Evolutionary conservation across 345 rosid genomes (phyloP).

Genomic region (Xanthoceras sorbifolium): DNA sequence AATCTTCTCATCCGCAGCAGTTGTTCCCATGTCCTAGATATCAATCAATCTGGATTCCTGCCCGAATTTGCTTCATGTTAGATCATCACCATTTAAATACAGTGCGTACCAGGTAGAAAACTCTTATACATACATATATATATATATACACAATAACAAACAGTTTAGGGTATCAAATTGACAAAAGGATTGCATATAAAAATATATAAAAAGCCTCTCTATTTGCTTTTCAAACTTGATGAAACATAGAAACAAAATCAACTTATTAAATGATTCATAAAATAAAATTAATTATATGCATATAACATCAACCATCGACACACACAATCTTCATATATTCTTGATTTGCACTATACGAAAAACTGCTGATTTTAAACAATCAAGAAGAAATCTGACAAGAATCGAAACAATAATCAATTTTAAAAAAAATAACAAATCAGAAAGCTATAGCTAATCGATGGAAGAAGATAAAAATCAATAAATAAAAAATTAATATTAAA

Average conservation of each 20-base stretch:
- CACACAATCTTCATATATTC: not conserved
- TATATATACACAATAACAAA: not conserved
- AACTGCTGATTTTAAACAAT: not conserved
- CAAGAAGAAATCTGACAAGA: not conserved
- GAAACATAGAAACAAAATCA: not conserved
- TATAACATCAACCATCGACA: not conserved
- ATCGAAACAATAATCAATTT: not conserved
- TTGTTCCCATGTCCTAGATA: conserved; percentile 44
- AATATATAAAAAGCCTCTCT: not conserved
- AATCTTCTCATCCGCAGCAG: conserved; percentile 65
- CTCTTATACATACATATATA: not conserved
- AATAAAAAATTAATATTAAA: not conserved
- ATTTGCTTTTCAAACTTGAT: not conserved
- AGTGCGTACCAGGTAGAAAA: no score
- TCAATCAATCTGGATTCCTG: conserved; percentile 16
- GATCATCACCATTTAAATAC: not conserved
- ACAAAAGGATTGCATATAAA: not conserved
- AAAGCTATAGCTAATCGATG: not conserved
- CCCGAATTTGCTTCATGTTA: not conserved
- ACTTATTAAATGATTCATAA: not conserved
- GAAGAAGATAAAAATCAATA: not conserved
- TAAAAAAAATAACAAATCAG: not conserved
- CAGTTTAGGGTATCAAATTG: not conserved
- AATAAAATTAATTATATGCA: not conserved
- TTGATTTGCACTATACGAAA: not conserved